Evolutionary conservation across 306 rosid species (phyloP), one percentile per base, ranked within the genome.

Genomic region (Styphnolobium japonicum): DNA sequence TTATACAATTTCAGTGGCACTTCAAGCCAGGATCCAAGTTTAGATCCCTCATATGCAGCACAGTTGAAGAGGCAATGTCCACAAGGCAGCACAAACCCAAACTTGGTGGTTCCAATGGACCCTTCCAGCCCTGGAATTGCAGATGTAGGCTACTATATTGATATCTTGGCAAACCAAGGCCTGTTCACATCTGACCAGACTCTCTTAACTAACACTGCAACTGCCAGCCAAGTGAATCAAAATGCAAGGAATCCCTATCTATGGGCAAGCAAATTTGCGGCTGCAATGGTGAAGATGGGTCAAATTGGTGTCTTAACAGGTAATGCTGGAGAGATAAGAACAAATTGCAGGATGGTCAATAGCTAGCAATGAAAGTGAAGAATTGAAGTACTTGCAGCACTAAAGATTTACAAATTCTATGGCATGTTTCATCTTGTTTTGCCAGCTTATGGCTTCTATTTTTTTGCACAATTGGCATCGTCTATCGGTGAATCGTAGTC

Each of bases 201-300:
- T 25, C 92, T 89, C 68, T 43, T 92, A 48, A 74, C 81, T 0
- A 66, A 71, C 75, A 7, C 84, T 29, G 64, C 34, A 49, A 87
- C 96, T 33, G 89, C 89, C 9, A 82, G 36, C 43, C 89, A 75
- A 82, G 92, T 86, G 74, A 63, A 67, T 9, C 86, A 82, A 40
- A 74, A 89, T 76, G 93, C 92, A 7, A 78, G 70, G 80, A 31
- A 71, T 22, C 76, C 89, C 2, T 8, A 25, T 34, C 57, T 83
- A 2, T 92, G 96, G 96, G 62, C 64, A 56, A 31, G 4, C 37
- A 85, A 86, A 15, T 89, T 90, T 73, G 88, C 91, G 0, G 85
- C 73, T 53, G 94, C 92, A 15, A 90, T 90, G 92, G 86, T 89
- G 49, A 92, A 90, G 76, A 88, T 92, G 97, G 92, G 92, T 11